Percentiles rank a stretch among this genome's conserved stretches.
These are phyloP conservation scores for Apiotrichum gracile DNA, from an alignment of 1,284 basidiomycete genomes.

Conservation along the genomic window DNA sequence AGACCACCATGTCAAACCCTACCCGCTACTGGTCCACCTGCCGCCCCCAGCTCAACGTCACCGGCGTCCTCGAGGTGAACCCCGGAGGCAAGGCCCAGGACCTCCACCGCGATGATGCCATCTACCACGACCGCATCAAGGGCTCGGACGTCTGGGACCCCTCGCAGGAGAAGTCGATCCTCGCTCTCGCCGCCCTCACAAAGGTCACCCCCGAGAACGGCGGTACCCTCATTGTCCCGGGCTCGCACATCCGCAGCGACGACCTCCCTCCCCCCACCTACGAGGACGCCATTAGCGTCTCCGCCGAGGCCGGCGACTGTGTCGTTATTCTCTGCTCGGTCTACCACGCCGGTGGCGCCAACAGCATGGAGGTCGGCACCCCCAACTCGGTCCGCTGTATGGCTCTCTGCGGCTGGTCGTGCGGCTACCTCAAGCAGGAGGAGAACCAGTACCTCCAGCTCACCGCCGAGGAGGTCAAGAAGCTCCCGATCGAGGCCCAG, in stretches of 20 bases:
- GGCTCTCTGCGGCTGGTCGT: slow-evolving; percentile 12
- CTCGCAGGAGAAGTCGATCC: slow-evolving; percentile 13
- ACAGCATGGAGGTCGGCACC: slow-evolving; percentile 9
- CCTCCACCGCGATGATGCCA: slow-evolving; percentile 19
- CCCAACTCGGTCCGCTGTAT: slow-evolving; percentile 12
- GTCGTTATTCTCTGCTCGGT: slow-evolving; percentile 17
- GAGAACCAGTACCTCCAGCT: slow-evolving; percentile 22
- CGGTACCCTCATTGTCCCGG: slow-evolving; percentile 17
- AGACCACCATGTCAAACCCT: slow-evolving; percentile 16
- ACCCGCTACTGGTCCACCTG: slow-evolving; percentile 15
- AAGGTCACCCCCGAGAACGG: slow-evolving; percentile 17
- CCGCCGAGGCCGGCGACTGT: slow-evolving; percentile 15
- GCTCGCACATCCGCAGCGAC: slow-evolving; percentile 16
- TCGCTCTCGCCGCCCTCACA: slow-evolving; percentile 10
- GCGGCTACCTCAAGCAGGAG: slow-evolving; percentile 18
- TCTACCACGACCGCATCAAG: slow-evolving; percentile 16
- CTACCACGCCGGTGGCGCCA: slow-evolving; percentile 17
- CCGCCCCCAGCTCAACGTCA: slow-evolving; percentile 17
- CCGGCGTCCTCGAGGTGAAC: slow-evolving; percentile 15
- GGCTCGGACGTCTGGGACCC: slow-evolving; percentile 14
- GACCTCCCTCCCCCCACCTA: slow-evolving; percentile 16
- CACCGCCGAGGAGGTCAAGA: slow-evolving; percentile 10
- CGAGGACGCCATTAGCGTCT: slow-evolving; percentile 14
- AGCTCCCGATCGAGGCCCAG: slow-evolving; percentile 13
- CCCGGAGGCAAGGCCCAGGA: slow-evolving; percentile 17